Conservation (phyloP, 257 asterid genomes). For the Jacaranda mimosifolia region DNA sequence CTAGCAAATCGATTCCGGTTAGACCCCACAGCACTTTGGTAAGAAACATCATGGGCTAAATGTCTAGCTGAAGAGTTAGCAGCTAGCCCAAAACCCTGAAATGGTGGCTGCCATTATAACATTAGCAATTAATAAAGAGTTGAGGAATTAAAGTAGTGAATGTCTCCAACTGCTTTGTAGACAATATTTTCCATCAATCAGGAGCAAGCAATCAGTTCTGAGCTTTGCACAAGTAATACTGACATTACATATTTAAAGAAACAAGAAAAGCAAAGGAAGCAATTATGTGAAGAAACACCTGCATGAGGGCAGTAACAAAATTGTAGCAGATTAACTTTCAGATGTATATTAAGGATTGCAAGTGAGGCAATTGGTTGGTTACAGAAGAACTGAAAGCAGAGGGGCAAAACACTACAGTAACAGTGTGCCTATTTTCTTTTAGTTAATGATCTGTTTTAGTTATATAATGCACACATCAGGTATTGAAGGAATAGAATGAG, state of each 20-base stretch:
- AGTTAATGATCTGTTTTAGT: conserved; percentile 16
- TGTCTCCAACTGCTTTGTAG: conserved; percentile 24
- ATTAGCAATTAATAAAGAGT: conserved; percentile 34
- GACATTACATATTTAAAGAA: conserved; percentile 14
- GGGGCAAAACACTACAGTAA: conserved; percentile 23
- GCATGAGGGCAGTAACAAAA: background rate
- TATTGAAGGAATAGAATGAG: conserved; percentile 23
- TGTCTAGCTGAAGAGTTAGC: conserved; percentile 70
- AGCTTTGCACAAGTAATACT: conserved; percentile 20
- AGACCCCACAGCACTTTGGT: conserved; percentile 65
- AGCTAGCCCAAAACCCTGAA: conserved; percentile 76
- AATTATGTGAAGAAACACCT: background rate
- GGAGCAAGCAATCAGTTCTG: conserved; percentile 17
- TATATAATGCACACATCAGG: conserved; percentile 8
- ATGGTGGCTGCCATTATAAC: conserved; percentile 62
- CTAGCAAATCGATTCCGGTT: conserved; percentile 57
- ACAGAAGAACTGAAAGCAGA: conserved; percentile 15
- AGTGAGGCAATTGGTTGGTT: conserved; percentile 9
- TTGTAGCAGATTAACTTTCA: conserved; percentile 4
- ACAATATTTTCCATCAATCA: conserved; percentile 14
- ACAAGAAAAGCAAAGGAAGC: conserved; percentile 5
- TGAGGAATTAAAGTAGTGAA: conserved; percentile 29
- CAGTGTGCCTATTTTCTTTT: conserved; percentile 24
- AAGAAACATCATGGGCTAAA: conserved; percentile 62
- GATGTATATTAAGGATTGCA: conserved; percentile 7